Base-by-base conservation (phyloP, 2,329 filamentous ascomycete species). In the Exutisphaerella laricina region DNA sequence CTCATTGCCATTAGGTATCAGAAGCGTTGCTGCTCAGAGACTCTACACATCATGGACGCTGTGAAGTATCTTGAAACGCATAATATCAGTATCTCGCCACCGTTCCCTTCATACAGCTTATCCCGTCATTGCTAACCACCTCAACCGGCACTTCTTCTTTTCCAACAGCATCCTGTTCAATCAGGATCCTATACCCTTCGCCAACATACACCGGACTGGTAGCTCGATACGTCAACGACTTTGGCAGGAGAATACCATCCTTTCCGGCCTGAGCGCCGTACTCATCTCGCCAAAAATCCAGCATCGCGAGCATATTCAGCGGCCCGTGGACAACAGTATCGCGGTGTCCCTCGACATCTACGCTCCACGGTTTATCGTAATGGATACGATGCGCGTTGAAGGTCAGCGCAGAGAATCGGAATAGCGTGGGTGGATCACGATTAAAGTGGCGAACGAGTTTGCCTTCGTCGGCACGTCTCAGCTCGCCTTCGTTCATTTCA, bases 351-450 rank as follows among this genome's bases (percentile, higher is more conserved):
- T 50, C 47, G 6, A 50, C 47, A 20, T 50, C 35, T 2, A 41
- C 34, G 4, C 34, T 37, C 47, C 47, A 50, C 6, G 39, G 33
- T 14, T 31, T 36, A 8, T 46, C 45, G 29, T 47, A 50, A 34
- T 50, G 47, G 18, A 50, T 47, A 1, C 45, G 45, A 30, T 50
- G 47, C 6, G 44, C 44, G 33, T 50, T 50, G 31, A 47, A 50
- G 2, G 47, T 50, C 41, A 50, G 29, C 3, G 44, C 47, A 2
- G 37, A 42, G 10, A 50, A 38, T 1, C 47, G 36, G 32, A 50
- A 50, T 3, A 50, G 37, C 7, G 34, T 29, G 2, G 45, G 33
- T 2, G 41, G 17, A n/a, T 32, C 28, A 7, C 37, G 31, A 7
- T 22, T 26, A 32, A 50, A 47, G 2, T 35, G 16, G 12, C 32